Base-by-base conservation (phyloP, 345 rosid genomes). In the Arabidopsis arenosa region DNA sequence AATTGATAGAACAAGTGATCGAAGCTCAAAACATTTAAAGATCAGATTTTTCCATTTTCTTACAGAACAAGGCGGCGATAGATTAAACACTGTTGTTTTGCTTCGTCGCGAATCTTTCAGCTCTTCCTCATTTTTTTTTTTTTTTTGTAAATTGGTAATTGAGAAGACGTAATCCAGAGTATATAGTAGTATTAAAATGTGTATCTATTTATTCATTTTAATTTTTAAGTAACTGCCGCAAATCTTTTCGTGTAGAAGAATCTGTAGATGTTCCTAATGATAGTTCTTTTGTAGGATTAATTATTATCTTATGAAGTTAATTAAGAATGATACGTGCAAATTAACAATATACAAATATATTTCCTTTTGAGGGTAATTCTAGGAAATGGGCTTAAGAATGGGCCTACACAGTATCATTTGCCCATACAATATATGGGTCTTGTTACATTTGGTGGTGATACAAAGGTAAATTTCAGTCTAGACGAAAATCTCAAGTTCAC, bases 31-130 rank as follows among this genome's bases (percentile, higher is more conserved):
- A 32, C 30, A 21, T 3, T 45, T 4, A 5, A 70, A 70, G 44
- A 77, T 55, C 41, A 61, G 71, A 66, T 21, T 10, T n/a, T 15
- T 44, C 45, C 66, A 37, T 30, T 12, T 57, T 6, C 80, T 77
- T 77, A 77, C 80, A 70, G 18, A 70, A 70, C 45, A 55, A 4
- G 70, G 9, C 56, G 70, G 75, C 40, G 70, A 61, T 61, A 61
- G 63, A 61, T 62, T 23, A 23, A 8, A 17, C 54, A 61, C 49
- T 69, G 64, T 52, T 23, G 51, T 44, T 17, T 28, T 70, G 70
- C 75, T 53, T 76, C 71, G 52, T 70, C 66, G 66, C 66, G 66
- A 56, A 63, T 64, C 54, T 26, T 64, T 75, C 35, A 11, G 45
- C 37, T 66, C 33, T 62, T 11, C 2, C 5, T 3, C 3, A 11